Base-by-base conservation (phyloP, 2,329 filamentous ascomycete genomes). In the Zymoseptoria pseudotritici region DNA sequence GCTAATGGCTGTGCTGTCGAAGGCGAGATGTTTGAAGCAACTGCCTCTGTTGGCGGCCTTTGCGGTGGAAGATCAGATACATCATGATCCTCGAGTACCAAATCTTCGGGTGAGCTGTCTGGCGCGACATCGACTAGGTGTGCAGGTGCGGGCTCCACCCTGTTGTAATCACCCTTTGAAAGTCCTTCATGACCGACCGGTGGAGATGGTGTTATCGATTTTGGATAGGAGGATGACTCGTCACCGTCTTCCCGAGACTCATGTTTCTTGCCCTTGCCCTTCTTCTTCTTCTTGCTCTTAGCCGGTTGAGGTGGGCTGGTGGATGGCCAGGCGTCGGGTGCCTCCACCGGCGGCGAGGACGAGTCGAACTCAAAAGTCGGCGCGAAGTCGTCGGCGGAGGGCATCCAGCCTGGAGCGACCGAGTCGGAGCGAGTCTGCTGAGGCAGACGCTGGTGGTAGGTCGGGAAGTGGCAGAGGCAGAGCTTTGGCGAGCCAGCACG, bases 151-250 rank as follows among this genome's bases (percentile, higher is more conserved):
- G 60, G 50, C 29, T 54, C 50, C 50, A 29, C 31, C 7, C 20
- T 36, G 11, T 55, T 42, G 24, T 55, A 54, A 13, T 21, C 54
- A 22, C n/a, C 29, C 57, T 61, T 49, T 19, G 54, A 52, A 9
- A 29, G 21, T 19, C 36, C 24, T 53, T 63, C 67, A 61, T 66
- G 54, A 26, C 63, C 57, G 42, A 57, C 63, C 13, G 59, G 67
- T 53, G 70, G 70, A 52, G 66, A 66, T 2, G 69, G 66, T 21
- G 67, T 70, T 60, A 70, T 64, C 51, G 67, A 67, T 49, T 67
- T 65, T 31, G 68, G 63, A 55, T 66, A 67, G 5, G 65, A 58
- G 29, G 65, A 66, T 36, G 65, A 67, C 21, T 70, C 67, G 17
- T 67, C 65, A 21, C 63, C 64, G 42, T 70, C 66, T 17, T 65